Base-by-base conservation (phyloP, 768 basidiomycete genomes). In the Naganishia onofrii region DNA sequence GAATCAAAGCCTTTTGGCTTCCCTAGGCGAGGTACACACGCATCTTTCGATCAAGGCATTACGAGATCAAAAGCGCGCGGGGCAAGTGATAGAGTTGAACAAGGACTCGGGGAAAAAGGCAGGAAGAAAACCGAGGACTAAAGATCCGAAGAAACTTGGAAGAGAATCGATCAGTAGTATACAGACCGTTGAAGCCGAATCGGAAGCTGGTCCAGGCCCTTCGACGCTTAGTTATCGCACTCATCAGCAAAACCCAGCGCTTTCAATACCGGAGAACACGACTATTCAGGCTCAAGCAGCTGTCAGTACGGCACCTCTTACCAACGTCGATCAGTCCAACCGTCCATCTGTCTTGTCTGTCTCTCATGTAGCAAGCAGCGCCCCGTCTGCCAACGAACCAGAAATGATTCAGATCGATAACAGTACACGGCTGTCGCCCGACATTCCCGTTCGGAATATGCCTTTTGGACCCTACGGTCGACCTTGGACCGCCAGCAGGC, bases 31-130 rank as follows among this genome's bases (percentile, higher is more conserved):
- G 19, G 76, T 80, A 6, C 81, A 82, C 67, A 74, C 76, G 2
- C 76, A 77, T 15, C 72, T 81, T 1, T 78, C 76, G 10, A 75
- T 76, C 38, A 72, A 76, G 29, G 80, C 80, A n/a, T 75, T 74
- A 17, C 72, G 72, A 26, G 80, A 81, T 29, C 80, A 81, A 46
- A 72, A 76, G 46, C 76, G 76, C 67, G 74, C 78, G 28, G 80
- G 80, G 23, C 78, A 81, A 46, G 74, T 81, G 12, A 76, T 81
- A 10, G 78, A 79, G 56, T 75, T 81, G 28, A 76, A 76, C 48
- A 81, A 81, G 65, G 75, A 78, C 57, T 75, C 76, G 34, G 76
- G 75, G 9, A 68, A 77, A 57, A 75, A 76, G 58, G 10, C 38
- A 10, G 60, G 21, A 23, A 46, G 42, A 31, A 51, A 26, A 51